Percentiles rank a stretch among this genome's conserved stretches.
These are phyloP conservation scores for Microbotryum saponariae DNA, from an alignment of 1,284 basidiomycete genomes.

Conservation along the genomic window DNA sequence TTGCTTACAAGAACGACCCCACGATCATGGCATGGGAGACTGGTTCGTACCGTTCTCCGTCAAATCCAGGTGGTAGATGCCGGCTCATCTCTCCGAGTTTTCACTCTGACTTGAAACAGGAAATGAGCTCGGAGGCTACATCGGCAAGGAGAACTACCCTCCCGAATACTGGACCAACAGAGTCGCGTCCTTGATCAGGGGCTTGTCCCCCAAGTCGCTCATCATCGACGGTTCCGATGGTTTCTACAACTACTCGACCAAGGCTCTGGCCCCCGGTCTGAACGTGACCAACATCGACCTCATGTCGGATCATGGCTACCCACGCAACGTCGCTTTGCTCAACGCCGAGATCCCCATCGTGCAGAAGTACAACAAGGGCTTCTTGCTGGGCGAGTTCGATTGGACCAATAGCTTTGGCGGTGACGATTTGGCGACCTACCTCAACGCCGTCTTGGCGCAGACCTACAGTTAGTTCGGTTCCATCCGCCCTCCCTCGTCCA, in stretches of 20 bases:
- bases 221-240: constrained; percentile 30
- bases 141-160: constrained; percentile 16
- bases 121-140: constrained; percentile 29
- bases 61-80: too few species aligned
- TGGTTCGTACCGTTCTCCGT: background rate
- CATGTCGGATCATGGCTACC: constrained; percentile 24
- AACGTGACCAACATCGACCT: background rate
- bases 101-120: too few species aligned
- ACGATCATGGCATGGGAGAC: constrained; percentile 32
- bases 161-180: constrained; percentile 20
- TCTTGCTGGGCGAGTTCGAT: constrained; percentile 28
- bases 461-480: too few species aligned
- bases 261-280: constrained; percentile 1
- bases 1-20: constrained; percentile 25
- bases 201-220: constrained; percentile 14
- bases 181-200: constrained; percentile 13
- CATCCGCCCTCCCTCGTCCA: too few species aligned
- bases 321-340: constrained; percentile 21
- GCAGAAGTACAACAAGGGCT: constrained; percentile 7
- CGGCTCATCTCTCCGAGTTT: too few species aligned
- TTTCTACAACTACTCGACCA: constrained; percentile 18
- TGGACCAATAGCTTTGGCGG: constrained; percentile 16
- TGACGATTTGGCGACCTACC: constrained; percentile 12
- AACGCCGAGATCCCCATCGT: constrained; percentile 9
- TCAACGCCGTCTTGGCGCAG: constrained; percentile 8